Evolutionary conservation across 805 yeast genomes (phyloP).

Genomic region (Torulaspora indica): DNA sequence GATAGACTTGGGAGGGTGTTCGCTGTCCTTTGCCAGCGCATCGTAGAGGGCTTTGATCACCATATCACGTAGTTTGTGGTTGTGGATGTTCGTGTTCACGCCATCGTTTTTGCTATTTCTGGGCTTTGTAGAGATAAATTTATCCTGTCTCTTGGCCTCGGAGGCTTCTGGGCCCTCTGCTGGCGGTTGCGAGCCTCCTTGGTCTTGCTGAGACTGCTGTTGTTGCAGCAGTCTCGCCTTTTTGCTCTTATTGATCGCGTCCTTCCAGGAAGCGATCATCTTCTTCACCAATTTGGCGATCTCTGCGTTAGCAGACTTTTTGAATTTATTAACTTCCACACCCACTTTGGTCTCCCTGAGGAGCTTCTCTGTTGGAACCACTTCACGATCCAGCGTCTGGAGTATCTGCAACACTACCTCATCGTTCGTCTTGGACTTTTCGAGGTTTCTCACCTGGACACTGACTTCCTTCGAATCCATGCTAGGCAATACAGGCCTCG

Average conservation of each 20-base stretch:
- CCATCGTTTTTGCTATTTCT: conserved; percentile 82
- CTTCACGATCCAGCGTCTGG: conserved; percentile 56
- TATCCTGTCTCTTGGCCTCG: conserved; percentile 32
- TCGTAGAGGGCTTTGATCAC: conserved; percentile 81
- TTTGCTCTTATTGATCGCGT: conserved; percentile 69
- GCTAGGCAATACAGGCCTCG: neutral
- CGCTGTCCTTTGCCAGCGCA: conserved; percentile 79
- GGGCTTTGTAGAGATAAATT: conserved; percentile 50
- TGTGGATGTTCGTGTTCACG: conserved; percentile 61
- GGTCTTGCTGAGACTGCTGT: conserved; percentile 7
- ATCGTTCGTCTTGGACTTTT: conserved; percentile 57
- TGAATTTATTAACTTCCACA: conserved; percentile 85
- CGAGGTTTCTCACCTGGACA: conserved; percentile 64
- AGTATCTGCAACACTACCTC: conserved; percentile 63
- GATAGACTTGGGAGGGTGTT: conserved; percentile 54
- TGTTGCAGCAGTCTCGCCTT: conserved; percentile 25
- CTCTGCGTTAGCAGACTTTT: conserved; percentile 62
- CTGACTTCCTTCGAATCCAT: conserved; percentile 75
- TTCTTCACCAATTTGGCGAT: conserved; percentile 67
- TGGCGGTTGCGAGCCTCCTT: conserved; percentile 4
- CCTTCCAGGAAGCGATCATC: conserved; percentile 87
- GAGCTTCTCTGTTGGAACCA: conserved; percentile 79
- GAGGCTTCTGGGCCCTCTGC: conserved; percentile 16
- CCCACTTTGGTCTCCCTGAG: conserved; percentile 94
- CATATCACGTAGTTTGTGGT: conserved; percentile 75